Conservation (phyloP, 192 early-diverging fungal genomes). For the Coemansia sp. region DNA sequence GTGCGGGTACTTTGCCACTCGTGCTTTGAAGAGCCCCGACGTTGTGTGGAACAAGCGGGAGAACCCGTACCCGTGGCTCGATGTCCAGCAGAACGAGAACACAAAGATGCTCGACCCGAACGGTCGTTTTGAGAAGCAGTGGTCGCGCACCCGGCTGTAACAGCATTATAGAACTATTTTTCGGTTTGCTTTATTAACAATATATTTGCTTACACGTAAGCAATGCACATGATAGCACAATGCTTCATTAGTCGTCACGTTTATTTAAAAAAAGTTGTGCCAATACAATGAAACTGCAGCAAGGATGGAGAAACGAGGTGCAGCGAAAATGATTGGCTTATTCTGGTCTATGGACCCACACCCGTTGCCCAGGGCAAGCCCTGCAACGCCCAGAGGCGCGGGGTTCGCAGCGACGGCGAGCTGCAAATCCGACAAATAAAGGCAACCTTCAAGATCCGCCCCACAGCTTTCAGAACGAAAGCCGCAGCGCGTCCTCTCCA, state of each 20-base stretch:
- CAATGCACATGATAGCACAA: neutral
- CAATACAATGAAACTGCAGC: constrained; percentile 45
- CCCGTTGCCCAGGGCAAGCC: neutral
- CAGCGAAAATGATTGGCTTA: constrained; percentile 25
- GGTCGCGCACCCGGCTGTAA: constrained; percentile 51
- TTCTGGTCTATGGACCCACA: constrained; percentile 21
- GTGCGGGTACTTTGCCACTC: constrained; percentile 36
- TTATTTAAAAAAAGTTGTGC: constrained; percentile 23
- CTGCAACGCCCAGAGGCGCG: neutral
- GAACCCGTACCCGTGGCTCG: constrained; percentile 55
- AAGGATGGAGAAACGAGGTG: constrained; percentile 9
- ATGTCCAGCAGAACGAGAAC: constrained; percentile 56
- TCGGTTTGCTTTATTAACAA: neutral
- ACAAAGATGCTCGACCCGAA: constrained; percentile 52
- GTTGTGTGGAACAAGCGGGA: constrained; percentile 52
- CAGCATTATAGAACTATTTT: neutral
- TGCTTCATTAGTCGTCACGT: neutral
- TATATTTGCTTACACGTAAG: neutral
- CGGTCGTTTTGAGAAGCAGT: constrained; percentile 49
- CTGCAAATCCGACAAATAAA: neutral
- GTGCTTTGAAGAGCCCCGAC: constrained; percentile 48
- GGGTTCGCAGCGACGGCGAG: neutral
- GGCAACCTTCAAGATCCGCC: neutral
- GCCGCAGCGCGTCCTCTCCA: neutral
- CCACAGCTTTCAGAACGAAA: neutral